phyloP scores from a whole-genome alignment of 2,329 filamentous ascomycete species.

The Periconia macrospinosa region DNA sequence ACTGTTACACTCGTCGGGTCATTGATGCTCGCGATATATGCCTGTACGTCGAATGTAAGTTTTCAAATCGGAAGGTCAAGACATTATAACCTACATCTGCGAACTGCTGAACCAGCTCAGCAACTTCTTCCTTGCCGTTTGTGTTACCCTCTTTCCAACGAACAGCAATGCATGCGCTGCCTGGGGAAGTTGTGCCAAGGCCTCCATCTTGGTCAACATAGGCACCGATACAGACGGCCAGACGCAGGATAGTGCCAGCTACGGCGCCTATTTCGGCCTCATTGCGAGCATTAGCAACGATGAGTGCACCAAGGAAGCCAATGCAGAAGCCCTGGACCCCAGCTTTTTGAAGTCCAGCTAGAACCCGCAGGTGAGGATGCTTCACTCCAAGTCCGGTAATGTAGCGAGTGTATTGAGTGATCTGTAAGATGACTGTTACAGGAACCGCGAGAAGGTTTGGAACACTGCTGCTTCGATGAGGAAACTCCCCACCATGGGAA shows the following conservation, averaged over 20 bases:
- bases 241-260: background rate
- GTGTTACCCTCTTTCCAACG: background rate
- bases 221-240: constrained; percentile 1
- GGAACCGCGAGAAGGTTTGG: background rate
- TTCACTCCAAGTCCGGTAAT: background rate
- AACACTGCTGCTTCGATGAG: background rate
- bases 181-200: background rate
- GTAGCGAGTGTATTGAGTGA: background rate
- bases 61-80: background rate
- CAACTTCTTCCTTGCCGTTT: background rate
- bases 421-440: background rate
- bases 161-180: background rate
- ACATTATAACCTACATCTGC: background rate
- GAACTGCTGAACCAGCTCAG: background rate
- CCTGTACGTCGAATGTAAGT: background rate
- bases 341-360: background rate
- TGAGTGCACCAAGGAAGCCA: background rate
- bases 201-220: constrained; percentile 1
- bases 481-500: background rate
- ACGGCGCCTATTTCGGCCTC: background rate
- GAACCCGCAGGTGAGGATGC: background rate
- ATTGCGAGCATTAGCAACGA: background rate
- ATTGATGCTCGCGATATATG: constrained; percentile 1
- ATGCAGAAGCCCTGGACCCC: constrained; percentile 2
- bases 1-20: background rate